phyloP scores from a whole-genome alignment of 139 green algal genomes.

The Chlamydomonas sp. region DNA sequence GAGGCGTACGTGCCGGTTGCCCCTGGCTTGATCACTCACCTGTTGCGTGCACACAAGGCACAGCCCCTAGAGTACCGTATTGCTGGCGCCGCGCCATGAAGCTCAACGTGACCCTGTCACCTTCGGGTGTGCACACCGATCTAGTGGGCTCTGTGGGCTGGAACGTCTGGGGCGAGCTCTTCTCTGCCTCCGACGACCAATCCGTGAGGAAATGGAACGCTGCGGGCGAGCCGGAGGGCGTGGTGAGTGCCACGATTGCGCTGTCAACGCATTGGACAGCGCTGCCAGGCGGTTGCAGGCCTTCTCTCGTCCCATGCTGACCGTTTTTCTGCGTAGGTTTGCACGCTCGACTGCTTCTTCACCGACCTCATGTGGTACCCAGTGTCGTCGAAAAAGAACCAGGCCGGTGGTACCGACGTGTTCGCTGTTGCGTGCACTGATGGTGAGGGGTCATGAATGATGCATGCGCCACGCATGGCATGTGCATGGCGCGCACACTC shows the following conservation, averaged over 20 bases:
- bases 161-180: conserved; percentile 43
- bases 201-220: conserved; percentile 51
- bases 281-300: not conserved
- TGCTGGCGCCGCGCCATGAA: no score
- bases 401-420: conserved; percentile 38
- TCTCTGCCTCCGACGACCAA: conserved; percentile 54
- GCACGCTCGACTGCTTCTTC: conserved; percentile 45
- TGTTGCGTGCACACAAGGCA: no score
- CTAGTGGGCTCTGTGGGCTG: conserved; percentile 45
- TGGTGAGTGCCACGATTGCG: conserved; percentile 25
- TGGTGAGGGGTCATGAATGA: no score
- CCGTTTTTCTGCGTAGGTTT: conserved; percentile 34
- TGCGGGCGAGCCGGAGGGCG: conserved; percentile 42
- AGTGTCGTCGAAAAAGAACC: conserved; percentile 36
- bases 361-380: conserved; percentile 63
- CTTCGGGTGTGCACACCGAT: conserved; percentile 36
- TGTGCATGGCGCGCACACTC: no score
- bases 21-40: no score
- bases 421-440: conserved; percentile 62
- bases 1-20: no score
- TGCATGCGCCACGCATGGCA: no score
- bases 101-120: conserved; percentile 23
- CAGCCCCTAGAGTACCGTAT: no score
- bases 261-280: no score
- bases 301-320: conserved; percentile 7